Percentiles rank a stretch among this genome's conserved stretches.
These are phyloP conservation scores for Cyclostephanos invisitatus DNA, from an alignment of 108 stramenopile species.

Conservation along the genomic window DNA sequence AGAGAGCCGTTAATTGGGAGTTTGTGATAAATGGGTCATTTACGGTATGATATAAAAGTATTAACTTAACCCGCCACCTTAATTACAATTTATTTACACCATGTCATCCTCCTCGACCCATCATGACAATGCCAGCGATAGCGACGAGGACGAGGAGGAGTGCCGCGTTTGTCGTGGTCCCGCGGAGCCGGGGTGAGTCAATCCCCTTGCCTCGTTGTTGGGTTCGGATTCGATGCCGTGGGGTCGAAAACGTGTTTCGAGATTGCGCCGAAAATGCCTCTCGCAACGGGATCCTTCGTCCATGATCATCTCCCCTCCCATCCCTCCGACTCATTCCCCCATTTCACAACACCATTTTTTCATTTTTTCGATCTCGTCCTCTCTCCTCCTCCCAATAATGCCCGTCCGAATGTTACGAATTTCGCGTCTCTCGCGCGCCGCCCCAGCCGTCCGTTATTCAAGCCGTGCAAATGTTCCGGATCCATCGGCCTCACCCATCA, in stretches of 20 bases:
- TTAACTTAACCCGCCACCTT: too few relatives aligned
- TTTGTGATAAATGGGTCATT: too few relatives aligned
- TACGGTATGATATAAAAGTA: too few relatives aligned
- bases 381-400: not conserved
- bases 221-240: not conserved
- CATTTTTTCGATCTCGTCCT: not conserved
- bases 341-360: not conserved
- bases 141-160: constrained; percentile 81
- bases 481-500: constrained; percentile 91
- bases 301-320: too few relatives aligned
- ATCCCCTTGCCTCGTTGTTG: not conserved
- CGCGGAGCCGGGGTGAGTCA: constrained; percentile 83
- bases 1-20: too few relatives aligned
- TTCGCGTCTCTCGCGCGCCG: too few relatives aligned
- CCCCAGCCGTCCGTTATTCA: constrained; percentile 71
- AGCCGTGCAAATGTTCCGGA: constrained; percentile 89
- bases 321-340: too few relatives aligned
- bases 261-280: too few relatives aligned
- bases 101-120: constrained; percentile 6
- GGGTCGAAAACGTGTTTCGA: not conserved
- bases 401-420: not conserved
- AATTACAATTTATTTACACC: too few relatives aligned
- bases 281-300: too few relatives aligned
- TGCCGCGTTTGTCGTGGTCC: constrained; percentile 91
- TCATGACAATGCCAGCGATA: constrained; percentile 19